These are phyloP conservation scores for Aquilaria sinensis DNA, from an alignment of 345 rosid genomes.

Conservation along the genomic window DNA sequence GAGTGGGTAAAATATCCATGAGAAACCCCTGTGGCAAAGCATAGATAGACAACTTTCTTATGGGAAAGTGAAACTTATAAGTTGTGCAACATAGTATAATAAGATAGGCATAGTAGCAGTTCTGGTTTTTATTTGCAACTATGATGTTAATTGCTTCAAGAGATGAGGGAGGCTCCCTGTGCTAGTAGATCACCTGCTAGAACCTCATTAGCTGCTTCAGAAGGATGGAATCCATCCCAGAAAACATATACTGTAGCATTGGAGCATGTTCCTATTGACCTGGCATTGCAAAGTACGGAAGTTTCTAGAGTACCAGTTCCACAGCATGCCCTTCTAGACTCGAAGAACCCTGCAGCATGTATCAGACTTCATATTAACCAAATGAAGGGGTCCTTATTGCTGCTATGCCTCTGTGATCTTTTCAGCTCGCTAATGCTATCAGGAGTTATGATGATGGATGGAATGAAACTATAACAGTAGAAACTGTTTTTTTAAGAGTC, in stretches of 20 bases:
- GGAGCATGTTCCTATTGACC: slow-evolving; percentile 62
- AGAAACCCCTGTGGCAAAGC: too few species aligned
- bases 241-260: slow-evolving; percentile 80
- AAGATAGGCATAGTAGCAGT: neutral
- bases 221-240: slow-evolving; percentile 96
- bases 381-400: too few species aligned
- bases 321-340: slow-evolving; percentile 81
- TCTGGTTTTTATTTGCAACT: neutral
- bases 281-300: slow-evolving; percentile 69
- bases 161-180: slow-evolving; percentile 70
- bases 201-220: slow-evolving; percentile 73
- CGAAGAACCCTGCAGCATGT: slow-evolving; percentile 60
- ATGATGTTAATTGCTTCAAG: slow-evolving; percentile 28
- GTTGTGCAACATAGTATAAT: too few species aligned
- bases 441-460: too few species aligned
- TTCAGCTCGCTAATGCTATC: too few species aligned
- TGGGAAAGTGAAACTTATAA: too few species aligned
- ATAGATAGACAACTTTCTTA: too few species aligned
- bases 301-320: slow-evolving; percentile 86
- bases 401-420: too few species aligned
- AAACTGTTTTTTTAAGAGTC: too few species aligned
- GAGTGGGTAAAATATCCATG: too few species aligned
- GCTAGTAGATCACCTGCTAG: slow-evolving; percentile 54
- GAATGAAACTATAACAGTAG: too few species aligned
- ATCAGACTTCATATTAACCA: too few species aligned